Percentiles rank a stretch among this genome's conserved stretches.
Evolutionary conservation across 2,329 filamentous ascomycete genomes (phyloP).

Genomic region (Arachnomyces sp.): DNA sequence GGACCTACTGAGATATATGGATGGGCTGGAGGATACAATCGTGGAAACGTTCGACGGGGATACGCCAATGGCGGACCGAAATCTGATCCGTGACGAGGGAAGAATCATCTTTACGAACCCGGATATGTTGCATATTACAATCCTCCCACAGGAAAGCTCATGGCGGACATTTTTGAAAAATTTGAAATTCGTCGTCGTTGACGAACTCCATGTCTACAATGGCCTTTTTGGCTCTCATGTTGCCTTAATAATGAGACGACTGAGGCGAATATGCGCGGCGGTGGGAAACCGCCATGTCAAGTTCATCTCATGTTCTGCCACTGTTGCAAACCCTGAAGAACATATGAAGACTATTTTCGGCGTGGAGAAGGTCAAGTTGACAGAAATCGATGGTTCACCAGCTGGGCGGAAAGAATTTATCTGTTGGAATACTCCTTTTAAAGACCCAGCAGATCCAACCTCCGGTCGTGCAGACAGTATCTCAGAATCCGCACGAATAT

Average conservation of each 20-base stretch:
- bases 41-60: conserved; percentile 97
- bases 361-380: conserved; percentile 68
- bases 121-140: conserved; percentile 93
- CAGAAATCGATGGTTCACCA: conserved; percentile 88
- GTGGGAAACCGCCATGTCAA: conserved; percentile 77
- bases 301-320: conserved; percentile 95
- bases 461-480: conserved; percentile 79
- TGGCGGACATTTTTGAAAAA: conserved; percentile 89
- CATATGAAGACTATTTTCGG: conserved; percentile 96
- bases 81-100: conserved; percentile 75
- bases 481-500: conserved; percentile 78
- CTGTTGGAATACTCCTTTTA: conserved; percentile 96
- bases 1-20: conserved; percentile 75
- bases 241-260: conserved; percentile 83
- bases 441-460: conserved; percentile 76
- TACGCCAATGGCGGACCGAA: conserved; percentile 72
- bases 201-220: conserved; percentile 94
- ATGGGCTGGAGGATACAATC: conserved; percentile 63
- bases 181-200: conserved; percentile 80
- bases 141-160: conserved; percentile 80
- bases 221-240: conserved; percentile 90
- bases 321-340: conserved; percentile 81
- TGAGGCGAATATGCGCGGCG: conserved; percentile 81
- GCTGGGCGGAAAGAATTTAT: conserved; percentile 89
- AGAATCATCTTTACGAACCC: conserved; percentile 96